Percentiles rank a stretch among this genome's conserved stretches.
Conservation (phyloP, 306 rosid genomes). For the Glycine tomentella region DNA sequence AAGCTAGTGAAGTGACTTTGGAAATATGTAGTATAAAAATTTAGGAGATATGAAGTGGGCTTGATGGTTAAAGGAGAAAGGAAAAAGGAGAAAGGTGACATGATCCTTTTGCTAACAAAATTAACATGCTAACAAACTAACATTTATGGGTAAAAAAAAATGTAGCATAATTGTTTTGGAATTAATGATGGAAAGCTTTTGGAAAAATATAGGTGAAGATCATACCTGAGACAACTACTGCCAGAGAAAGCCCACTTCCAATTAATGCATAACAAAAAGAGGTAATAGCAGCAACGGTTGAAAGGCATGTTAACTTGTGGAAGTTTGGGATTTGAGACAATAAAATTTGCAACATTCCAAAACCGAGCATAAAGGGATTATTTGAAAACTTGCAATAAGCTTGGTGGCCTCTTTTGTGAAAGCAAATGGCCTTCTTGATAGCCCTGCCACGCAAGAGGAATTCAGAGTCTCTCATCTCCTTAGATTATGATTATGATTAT, state of each 20-base stretch:
- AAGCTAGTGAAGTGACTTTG: background rate
- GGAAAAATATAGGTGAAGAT: background rate
- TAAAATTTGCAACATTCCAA: slow-evolving; percentile 61
- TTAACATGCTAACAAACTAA: no score
- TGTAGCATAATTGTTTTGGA: no score
- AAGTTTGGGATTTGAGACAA: slow-evolving; percentile 73
- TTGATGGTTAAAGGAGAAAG: no score
- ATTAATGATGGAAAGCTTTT: background rate
- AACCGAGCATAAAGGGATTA: slow-evolving; percentile 68
- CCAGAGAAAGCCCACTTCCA: no score
- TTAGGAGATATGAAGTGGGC: background rate
- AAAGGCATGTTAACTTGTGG: slow-evolving; percentile 59
- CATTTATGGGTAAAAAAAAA: no score
- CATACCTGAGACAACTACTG: background rate
- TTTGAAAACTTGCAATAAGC: slow-evolving; percentile 72
- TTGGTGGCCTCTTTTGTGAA: slow-evolving; percentile 53
- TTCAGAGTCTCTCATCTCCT: slow-evolving; percentile 10
- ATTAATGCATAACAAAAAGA: slow-evolving; percentile 61
- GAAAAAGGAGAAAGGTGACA: no score
- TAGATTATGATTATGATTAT: background rate
- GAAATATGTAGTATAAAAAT: background rate
- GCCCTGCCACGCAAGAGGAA: slow-evolving; percentile 53
- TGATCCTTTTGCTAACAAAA: no score
- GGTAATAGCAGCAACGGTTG: slow-evolving; percentile 63
- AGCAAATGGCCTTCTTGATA: slow-evolving; percentile 64